Conservation (phyloP, 768 basidiomycete genomes). For the Tricholoma sp. region DNA sequence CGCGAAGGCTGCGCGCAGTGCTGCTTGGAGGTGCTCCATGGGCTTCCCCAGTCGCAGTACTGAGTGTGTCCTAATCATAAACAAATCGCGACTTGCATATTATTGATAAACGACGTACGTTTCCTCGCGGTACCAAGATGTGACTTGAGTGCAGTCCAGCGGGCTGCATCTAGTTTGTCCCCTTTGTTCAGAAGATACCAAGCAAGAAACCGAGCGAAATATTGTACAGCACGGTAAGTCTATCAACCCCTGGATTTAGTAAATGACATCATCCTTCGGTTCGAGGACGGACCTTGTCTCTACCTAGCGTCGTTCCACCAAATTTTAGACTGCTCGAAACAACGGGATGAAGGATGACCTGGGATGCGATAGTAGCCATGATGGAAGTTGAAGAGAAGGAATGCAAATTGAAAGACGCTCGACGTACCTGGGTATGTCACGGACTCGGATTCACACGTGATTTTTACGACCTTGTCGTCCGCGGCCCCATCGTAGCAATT, state of each 20-base stretch:
- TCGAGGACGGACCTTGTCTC: constrained; percentile 71
- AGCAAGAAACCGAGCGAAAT: constrained; percentile 82
- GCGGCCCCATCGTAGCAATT: too few relatives aligned
- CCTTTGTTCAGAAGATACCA: constrained; percentile 75
- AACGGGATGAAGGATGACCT: constrained; percentile 81
- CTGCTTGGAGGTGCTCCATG: constrained; percentile 88
- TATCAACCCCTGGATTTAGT: constrained; percentile 20
- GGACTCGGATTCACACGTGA: too few relatives aligned
- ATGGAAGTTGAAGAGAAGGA: constrained; percentile 4
- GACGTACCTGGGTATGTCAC: too few relatives aligned
- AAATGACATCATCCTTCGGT: not conserved
- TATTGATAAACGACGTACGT: constrained; percentile 40
- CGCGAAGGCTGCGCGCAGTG: constrained; percentile 62
- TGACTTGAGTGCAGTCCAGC: constrained; percentile 81
- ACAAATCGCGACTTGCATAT: not conserved
- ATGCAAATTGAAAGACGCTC: not conserved
- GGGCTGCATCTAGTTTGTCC: constrained; percentile 61
- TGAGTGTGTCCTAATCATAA: constrained; percentile 24
- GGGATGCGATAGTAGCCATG: constrained; percentile 57
- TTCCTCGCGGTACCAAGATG: constrained; percentile 85
- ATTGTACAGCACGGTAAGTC: constrained; percentile 90
- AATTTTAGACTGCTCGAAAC: constrained; percentile 74
- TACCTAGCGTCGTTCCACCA: constrained; percentile 74
- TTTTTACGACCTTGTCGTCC: too few relatives aligned
- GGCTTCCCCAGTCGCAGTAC: constrained; percentile 94